A percentile compares a stretch with the other conserved stretches of the same genome.
phyloP scores from a whole-genome alignment of 768 basidiomycete species.

The Pisolithus sp. region DNA sequence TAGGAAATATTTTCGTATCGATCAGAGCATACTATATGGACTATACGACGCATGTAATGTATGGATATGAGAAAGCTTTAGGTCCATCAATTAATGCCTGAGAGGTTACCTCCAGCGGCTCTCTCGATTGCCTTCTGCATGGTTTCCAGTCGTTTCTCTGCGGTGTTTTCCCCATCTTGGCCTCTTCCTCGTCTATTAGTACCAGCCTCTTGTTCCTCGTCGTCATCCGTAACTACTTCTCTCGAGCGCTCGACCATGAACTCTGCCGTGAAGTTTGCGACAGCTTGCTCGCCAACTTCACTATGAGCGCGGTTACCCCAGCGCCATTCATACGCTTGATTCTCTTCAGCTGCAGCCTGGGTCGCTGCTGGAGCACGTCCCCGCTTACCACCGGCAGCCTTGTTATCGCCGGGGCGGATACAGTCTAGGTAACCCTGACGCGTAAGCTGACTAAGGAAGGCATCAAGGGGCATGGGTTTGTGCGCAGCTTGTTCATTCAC shows the following conservation, averaged over 20 bases:
- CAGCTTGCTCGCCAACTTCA: conserved; percentile 75
- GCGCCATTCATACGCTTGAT: conserved; percentile 59
- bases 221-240: conserved; percentile 22
- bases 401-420: conserved; percentile 44
- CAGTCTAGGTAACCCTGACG: conserved; percentile 79
- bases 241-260: conserved; percentile 56
- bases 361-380: conserved; percentile 42
- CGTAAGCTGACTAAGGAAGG: conserved; percentile 55
- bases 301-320: conserved; percentile 80
- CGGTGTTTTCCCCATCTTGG: conserved; percentile 16
- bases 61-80: neutral
- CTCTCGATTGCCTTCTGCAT: conserved; percentile 54
- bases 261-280: conserved; percentile 72
- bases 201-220: conserved; percentile 21
- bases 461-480: conserved; percentile 51
- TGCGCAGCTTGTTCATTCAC: conserved; percentile 46
- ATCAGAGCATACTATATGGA: neutral
- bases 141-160: conserved; percentile 35
- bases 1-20: too few relatives aligned
- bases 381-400: conserved; percentile 42
- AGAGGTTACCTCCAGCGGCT: conserved; percentile 55
- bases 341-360: conserved; percentile 28
- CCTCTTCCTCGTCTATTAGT: conserved; percentile 12
- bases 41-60: neutral
- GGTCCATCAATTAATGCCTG: conserved; percentile 27